Evolutionary conservation across 163 green algal genomes (phyloP).

Genomic region (Chlorella variabilis): DNA sequence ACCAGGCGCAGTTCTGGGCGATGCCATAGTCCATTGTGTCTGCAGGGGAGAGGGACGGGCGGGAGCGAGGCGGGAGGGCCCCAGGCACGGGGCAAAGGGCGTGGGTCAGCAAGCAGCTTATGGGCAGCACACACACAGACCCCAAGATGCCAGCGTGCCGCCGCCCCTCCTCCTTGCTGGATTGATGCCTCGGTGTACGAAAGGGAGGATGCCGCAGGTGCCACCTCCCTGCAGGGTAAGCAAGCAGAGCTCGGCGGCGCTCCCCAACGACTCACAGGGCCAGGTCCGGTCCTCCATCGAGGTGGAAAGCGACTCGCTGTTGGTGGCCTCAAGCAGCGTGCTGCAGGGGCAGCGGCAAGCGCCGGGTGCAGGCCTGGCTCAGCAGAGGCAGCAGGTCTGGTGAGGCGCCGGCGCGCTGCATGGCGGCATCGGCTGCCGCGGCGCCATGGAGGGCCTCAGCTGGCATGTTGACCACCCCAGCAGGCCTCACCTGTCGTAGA

Average conservation of each 20-base stretch:
- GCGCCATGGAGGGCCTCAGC: too few relatives aligned
- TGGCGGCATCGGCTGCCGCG: too few relatives aligned
- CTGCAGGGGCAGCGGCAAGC: neutral
- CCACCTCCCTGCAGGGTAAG: neutral
- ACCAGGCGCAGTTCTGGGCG: conserved; percentile 42
- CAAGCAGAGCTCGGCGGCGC: too few relatives aligned
- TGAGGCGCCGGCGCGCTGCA: too few relatives aligned
- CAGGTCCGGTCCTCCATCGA: conserved; percentile 15
- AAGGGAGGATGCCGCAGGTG: too few relatives aligned
- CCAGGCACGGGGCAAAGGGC: neutral
- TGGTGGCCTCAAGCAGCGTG: conserved; percentile 4
- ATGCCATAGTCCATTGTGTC: conserved; percentile 50
- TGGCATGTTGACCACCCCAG: neutral
- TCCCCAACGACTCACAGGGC: conserved; percentile 20
- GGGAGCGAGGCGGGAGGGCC: too few relatives aligned
- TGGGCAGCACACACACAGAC: too few relatives aligned
- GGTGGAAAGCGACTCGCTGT: conserved; percentile 14
- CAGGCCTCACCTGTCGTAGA: conserved; percentile 30
- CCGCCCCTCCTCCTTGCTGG: too few relatives aligned
- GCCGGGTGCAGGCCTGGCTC: neutral
- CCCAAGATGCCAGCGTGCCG: too few relatives aligned
- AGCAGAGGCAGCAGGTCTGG: too few relatives aligned
- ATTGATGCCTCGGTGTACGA: too few relatives aligned
- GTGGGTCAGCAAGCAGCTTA: too few relatives aligned
- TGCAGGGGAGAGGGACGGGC: neutral